Conservation (phyloP, 176 grass and related monocot genomes). For the Zea luxurians region DNA sequence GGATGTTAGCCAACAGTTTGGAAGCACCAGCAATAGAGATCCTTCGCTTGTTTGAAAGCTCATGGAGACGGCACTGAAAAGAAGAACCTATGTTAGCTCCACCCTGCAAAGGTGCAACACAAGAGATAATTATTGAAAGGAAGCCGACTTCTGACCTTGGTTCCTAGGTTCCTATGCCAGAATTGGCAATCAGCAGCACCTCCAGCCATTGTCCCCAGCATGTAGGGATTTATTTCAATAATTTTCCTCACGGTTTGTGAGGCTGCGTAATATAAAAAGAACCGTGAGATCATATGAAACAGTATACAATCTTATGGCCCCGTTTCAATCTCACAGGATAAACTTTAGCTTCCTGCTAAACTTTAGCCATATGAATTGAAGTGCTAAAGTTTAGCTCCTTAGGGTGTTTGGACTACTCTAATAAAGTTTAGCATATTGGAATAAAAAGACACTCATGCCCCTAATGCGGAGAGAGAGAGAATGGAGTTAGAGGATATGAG, state of each 20-base stretch:
- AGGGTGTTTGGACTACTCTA: too few relatives aligned
- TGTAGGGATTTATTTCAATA: constrained; percentile 99
- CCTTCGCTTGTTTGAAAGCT: constrained; percentile 91
- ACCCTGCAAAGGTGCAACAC: background rate
- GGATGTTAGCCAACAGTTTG: constrained; percentile 84
- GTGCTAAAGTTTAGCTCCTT: too few relatives aligned
- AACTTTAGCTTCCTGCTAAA: too few relatives aligned
- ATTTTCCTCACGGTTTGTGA: constrained; percentile 98
- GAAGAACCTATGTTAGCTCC: constrained; percentile 25
- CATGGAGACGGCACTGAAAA: constrained; percentile 77
- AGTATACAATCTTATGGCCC: background rate
- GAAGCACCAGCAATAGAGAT: constrained; percentile 86
- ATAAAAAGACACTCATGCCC: too few relatives aligned
- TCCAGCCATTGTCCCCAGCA: constrained; percentile 96
- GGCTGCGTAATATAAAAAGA: constrained; percentile 44
- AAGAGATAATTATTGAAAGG: background rate
- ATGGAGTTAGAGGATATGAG: too few relatives aligned
- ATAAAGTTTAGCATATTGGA: too few relatives aligned
- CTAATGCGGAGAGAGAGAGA: too few relatives aligned
- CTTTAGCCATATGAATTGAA: too few relatives aligned
- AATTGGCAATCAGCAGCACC: constrained; percentile 98
- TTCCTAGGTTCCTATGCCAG: constrained; percentile 91
- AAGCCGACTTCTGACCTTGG: constrained; percentile 56
- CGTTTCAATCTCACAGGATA: too few relatives aligned
- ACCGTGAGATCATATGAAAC: background rate